These are phyloP conservation scores for Pseudohalonectria lignicola DNA, from an alignment of 2,329 filamentous ascomycete genomes.

Conservation along the genomic window DNA sequence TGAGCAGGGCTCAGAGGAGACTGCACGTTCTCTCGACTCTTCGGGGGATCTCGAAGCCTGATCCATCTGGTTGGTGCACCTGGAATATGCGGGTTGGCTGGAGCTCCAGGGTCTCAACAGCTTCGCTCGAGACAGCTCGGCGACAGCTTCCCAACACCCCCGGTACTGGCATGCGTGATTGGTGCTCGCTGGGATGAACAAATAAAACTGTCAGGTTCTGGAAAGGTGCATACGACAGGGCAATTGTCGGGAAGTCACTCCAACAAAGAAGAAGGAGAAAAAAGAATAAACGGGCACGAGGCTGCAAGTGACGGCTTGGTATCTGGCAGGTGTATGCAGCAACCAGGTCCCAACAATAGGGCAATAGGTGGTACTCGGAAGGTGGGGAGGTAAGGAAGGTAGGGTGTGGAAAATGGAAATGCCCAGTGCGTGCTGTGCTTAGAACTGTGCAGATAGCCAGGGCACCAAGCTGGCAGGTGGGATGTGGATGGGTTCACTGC, in stretches of 20 bases:
- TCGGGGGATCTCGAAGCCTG: slow-evolving; percentile 34
- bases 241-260: not conserved
- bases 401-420: too few species aligned
- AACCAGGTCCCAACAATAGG: too few species aligned
- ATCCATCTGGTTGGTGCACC: slow-evolving; percentile 40
- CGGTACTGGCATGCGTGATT: slow-evolving; percentile 47
- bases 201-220: slow-evolving; percentile 7
- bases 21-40: slow-evolving; percentile 46
- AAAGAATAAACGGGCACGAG: not conserved
- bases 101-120: slow-evolving; percentile 36
- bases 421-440: too few species aligned
- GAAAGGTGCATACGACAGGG: slow-evolving; percentile 1
- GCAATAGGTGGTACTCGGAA: too few species aligned
- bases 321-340: too few species aligned
- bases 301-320: too few species aligned
- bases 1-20: slow-evolving; percentile 51
- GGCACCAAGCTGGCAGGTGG: too few species aligned
- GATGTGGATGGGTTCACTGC: too few species aligned
- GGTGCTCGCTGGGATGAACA: slow-evolving; percentile 9
- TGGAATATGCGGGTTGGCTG: slow-evolving; percentile 22
- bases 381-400: too few species aligned
- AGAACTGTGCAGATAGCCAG: too few species aligned
- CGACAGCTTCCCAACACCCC: slow-evolving; percentile 30
- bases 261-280: not conserved
- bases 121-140: slow-evolving; percentile 42